Percentiles rank a stretch among this genome's conserved stretches.
These are phyloP conservation scores for Trametes pubescens DNA, from an alignment of 1,284 basidiomycete species.

Conservation along the genomic window DNA sequence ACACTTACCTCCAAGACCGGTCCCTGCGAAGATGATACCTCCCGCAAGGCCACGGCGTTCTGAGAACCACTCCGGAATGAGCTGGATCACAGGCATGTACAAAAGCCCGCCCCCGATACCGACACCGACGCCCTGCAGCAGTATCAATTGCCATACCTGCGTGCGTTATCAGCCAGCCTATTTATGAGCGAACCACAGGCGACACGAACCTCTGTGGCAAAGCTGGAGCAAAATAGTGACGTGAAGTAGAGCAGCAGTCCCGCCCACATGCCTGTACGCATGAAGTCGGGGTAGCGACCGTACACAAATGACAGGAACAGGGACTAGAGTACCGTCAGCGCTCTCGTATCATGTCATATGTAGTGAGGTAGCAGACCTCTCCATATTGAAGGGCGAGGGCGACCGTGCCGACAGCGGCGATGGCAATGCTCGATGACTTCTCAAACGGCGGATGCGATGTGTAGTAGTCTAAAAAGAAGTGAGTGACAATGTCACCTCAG, in stretches of 20 bases:
- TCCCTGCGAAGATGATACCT: conserved; percentile 41
- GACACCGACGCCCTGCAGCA: conserved; percentile 39
- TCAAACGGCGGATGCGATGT: conserved; percentile 33
- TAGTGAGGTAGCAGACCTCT: conserved; percentile 18
- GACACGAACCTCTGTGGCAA: conserved; percentile 34
- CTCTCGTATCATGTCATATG: too few relatives aligned
- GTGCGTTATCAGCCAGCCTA: not conserved
- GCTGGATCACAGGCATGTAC: conserved; percentile 37
- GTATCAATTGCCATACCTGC: conserved; percentile 40
- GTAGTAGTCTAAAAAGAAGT: conserved; percentile 29
- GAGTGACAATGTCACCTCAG: too few relatives aligned
- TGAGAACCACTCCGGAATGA: conserved; percentile 37
- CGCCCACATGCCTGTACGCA: conserved; percentile 35
- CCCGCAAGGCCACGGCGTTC: conserved; percentile 38
- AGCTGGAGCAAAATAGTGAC: conserved; percentile 38
- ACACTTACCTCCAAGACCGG: conserved; percentile 37
- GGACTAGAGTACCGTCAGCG: conserved; percentile 19
- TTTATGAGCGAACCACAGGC: too few relatives aligned
- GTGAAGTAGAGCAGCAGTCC: conserved; percentile 33
- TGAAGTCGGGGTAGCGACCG: conserved; percentile 37
- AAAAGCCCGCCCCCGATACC: conserved; percentile 37
- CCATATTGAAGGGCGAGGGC: conserved; percentile 34
- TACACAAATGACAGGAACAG: conserved; percentile 35
- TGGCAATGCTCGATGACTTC: conserved; percentile 27
- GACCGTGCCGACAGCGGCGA: conserved; percentile 31